Conservation (phyloP, 768 basidiomycete species). For the Amanita muscaria region DNA sequence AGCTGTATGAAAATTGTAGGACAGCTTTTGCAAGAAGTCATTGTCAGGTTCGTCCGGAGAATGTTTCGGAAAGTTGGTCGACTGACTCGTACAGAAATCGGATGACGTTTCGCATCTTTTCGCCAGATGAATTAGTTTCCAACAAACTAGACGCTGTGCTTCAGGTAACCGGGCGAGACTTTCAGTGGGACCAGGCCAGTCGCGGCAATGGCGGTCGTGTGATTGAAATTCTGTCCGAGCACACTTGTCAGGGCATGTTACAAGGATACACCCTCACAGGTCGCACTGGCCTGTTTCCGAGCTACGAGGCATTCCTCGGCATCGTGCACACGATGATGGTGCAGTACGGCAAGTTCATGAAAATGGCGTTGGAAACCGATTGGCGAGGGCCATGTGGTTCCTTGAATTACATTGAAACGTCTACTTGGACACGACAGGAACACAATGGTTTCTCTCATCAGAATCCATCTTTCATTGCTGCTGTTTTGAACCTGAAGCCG, state of each 20-base stretch:
- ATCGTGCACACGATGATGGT: conserved; percentile 89
- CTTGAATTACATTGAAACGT: conserved; percentile 83
- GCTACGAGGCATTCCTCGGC: conserved; percentile 87
- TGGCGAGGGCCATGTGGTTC: conserved; percentile 70
- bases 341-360: conserved; percentile 81
- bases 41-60: conserved; percentile 37
- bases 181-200: conserved; percentile 74
- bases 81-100: conserved; percentile 45
- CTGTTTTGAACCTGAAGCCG: conserved; percentile 74
- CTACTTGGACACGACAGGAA: conserved; percentile 78
- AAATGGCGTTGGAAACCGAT: conserved; percentile 64
- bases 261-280: conserved; percentile 92
- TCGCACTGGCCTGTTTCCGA: conserved; percentile 76
- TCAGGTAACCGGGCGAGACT: conserved; percentile 57
- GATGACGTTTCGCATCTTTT: conserved; percentile 77
- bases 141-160: conserved; percentile 85
- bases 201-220: conserved; percentile 73
- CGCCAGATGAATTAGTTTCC: conserved; percentile 80
- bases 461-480: conserved; percentile 78
- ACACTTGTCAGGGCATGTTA: conserved; percentile 84
- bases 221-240: conserved; percentile 83
- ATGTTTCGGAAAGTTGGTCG: not conserved
- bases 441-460: conserved; percentile 91
- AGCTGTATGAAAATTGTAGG: conserved; percentile 76
- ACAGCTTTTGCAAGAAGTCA: conserved; percentile 44